These are phyloP conservation scores for Setaria italica DNA, from an alignment of 202 grass and related monocot species.

Conservation along the genomic window DNA sequence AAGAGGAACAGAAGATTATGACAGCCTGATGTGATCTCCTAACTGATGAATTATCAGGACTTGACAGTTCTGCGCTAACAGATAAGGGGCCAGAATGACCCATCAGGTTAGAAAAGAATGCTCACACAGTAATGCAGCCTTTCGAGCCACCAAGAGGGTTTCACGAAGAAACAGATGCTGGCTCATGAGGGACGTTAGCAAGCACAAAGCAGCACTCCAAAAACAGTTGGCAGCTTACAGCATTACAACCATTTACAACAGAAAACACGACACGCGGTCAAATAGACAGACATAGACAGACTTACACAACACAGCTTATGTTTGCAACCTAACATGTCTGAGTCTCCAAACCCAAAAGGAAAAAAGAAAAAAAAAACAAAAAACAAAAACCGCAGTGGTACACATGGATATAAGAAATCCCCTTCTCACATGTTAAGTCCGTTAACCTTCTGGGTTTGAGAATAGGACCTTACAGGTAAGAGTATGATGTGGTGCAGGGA, in stretches of 20 bases:
- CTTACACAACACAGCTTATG: constrained; percentile 42
- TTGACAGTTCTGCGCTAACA: constrained; percentile 18
- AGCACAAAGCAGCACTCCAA: constrained; percentile 24
- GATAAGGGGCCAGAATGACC: neutral
- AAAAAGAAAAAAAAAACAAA: neutral
- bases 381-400: constrained; percentile 1
- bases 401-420: constrained; percentile 40
- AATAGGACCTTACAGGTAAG: constrained; percentile 35
- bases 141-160: neutral
- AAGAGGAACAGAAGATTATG: constrained; percentile 32
- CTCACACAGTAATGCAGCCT: neutral
- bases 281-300: constrained; percentile 5
- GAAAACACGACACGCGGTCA: neutral
- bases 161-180: neutral
- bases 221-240: constrained; percentile 27
- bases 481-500: constrained; percentile 7
- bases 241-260: constrained; percentile 55
- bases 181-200: neutral
- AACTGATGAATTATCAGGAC: constrained; percentile 35
- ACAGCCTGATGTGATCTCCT: constrained; percentile 46
- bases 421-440: constrained; percentile 40
- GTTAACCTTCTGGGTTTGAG: constrained; percentile 11
- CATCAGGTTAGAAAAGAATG: neutral
- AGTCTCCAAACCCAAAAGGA: neutral
- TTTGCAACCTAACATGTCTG: constrained; percentile 35